Evolutionary conservation across 768 basidiomycete genomes (phyloP).

Genomic region (Pulveroboletus sp.): DNA sequence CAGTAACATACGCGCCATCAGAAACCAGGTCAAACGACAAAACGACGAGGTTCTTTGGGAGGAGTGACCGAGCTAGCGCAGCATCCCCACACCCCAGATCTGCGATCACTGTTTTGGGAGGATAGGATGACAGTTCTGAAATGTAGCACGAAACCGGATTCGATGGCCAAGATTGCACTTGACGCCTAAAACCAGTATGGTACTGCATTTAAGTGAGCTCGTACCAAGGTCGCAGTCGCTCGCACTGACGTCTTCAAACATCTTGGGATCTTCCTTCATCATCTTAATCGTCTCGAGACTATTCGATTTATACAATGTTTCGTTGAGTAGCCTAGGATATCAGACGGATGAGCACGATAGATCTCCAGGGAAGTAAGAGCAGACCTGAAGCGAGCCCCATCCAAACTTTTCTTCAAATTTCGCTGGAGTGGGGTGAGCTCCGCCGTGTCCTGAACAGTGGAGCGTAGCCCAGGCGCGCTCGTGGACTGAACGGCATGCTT

Average conservation of each 20-base stretch:
- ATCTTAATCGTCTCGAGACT: conserved; percentile 70
- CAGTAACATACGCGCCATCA: conserved; percentile 70
- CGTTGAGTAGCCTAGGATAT: conserved; percentile 75
- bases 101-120: conserved; percentile 69
- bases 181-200: conserved; percentile 85
- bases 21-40: conserved; percentile 81
- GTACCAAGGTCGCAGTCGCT: conserved; percentile 1
- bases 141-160: conserved; percentile 89
- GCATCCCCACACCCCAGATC: conserved; percentile 98
- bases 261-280: conserved; percentile 78
- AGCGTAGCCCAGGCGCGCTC: no score
- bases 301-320: conserved; percentile 83
- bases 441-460: conserved; percentile 9
- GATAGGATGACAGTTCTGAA: conserved; percentile 56
- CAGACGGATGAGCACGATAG: conserved; percentile 5
- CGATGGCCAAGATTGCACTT: conserved; percentile 90
- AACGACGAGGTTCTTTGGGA: conserved; percentile 63
- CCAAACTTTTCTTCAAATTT: conserved; percentile 71
- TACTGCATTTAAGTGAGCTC: conserved; percentile 54
- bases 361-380: neutral
- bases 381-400: conserved; percentile 86
- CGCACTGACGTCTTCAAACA: conserved; percentile 73
- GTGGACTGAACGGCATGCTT: no score
- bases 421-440: conserved; percentile 70
- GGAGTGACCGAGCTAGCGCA: conserved; percentile 69